Conservation (phyloP, 495 filamentous ascomycete species). For the Penicillium cataractarum region DNA sequence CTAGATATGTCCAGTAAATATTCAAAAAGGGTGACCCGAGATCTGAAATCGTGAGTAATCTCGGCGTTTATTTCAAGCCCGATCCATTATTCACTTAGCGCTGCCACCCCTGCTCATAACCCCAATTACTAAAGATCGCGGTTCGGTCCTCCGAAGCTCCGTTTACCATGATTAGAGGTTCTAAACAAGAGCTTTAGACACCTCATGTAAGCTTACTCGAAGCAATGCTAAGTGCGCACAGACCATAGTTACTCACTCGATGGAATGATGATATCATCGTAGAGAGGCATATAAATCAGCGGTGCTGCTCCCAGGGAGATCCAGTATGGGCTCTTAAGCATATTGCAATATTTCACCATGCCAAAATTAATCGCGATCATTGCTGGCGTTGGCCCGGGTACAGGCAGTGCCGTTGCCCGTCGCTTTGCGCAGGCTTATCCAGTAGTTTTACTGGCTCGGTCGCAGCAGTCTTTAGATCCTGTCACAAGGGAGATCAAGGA, state of each 20-base stretch:
- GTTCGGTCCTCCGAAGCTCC: neutral
- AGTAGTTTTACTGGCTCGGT: slow-evolving; percentile 62
- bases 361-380: slow-evolving; percentile 39
- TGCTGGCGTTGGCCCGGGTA: slow-evolving; percentile 65
- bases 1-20: neutral
- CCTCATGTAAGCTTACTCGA: neutral
- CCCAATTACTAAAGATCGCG: neutral
- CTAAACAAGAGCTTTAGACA: neutral
- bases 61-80: neutral
- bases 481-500: slow-evolving; percentile 58
- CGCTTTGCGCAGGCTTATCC: slow-evolving; percentile 66
- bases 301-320: no score
- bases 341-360: neutral
- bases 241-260: neutral
- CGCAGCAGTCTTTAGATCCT: neutral
- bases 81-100: no score
- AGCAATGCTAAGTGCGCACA: neutral
- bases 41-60: neutral
- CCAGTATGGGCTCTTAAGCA: neutral
- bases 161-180: neutral
- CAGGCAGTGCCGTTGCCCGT: slow-evolving; percentile 52
- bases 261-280: neutral
- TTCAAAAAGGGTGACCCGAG: neutral
- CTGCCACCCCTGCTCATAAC: no score
- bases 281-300: neutral